These are phyloP conservation scores for Podaxis pistillaris DNA, from an alignment of 768 basidiomycete genomes.

Conservation along the genomic window DNA sequence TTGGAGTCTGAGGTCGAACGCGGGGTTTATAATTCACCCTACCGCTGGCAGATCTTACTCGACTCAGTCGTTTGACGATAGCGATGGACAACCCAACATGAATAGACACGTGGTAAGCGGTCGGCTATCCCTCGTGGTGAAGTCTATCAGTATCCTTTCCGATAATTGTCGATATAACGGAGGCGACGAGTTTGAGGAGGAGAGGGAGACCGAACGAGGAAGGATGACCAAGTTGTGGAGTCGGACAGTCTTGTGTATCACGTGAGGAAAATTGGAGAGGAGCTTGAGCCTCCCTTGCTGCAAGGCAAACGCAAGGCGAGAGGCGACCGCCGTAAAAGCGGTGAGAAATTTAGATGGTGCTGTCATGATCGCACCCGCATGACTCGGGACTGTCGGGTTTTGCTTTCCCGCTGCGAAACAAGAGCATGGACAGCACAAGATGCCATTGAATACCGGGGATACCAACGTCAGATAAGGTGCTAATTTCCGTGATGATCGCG, in stretches of 20 bases:
- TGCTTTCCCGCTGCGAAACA: background rate
- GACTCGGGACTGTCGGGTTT: background rate
- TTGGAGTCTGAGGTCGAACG: background rate
- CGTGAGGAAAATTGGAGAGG: background rate
- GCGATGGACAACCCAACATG: background rate
- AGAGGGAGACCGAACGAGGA: background rate
- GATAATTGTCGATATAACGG: background rate
- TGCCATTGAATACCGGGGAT: background rate
- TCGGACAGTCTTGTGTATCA: background rate
- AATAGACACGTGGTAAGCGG: background rate
- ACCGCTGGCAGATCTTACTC: background rate
- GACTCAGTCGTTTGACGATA: no score
- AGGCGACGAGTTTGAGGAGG: background rate
- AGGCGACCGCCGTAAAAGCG: background rate
- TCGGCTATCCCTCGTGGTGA: background rate
- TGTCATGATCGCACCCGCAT: background rate
- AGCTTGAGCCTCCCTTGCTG: background rate
- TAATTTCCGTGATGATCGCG: background rate
- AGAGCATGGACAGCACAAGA: background rate
- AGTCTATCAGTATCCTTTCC: background rate
- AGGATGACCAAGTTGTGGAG: no score
- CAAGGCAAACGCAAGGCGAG: background rate
- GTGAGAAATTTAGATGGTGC: background rate
- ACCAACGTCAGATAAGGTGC: background rate
- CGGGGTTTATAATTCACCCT: background rate